Evolutionary conservation across 192 early-diverging fungal species (phyloP).

Genomic region (Powellomyces hirtus): DNA sequence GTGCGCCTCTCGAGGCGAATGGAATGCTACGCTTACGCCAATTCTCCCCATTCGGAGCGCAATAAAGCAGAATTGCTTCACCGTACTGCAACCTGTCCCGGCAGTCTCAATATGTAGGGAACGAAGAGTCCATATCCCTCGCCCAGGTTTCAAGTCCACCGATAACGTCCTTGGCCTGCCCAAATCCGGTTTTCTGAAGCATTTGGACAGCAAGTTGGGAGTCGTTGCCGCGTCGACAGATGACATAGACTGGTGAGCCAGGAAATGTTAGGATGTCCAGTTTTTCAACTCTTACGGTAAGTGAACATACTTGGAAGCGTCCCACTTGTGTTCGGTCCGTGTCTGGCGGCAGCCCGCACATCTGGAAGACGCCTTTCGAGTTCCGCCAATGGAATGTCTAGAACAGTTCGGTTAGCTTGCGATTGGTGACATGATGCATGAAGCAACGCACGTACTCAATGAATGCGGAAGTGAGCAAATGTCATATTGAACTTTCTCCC

Average conservation of each 20-base stretch:
- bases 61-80: no score
- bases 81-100: no score
- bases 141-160: constrained; percentile 83
- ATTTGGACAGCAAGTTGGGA: constrained; percentile 81
- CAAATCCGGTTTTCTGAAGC: constrained; percentile 61
- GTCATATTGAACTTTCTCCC: constrained; percentile 78
- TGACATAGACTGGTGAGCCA: constrained; percentile 72
- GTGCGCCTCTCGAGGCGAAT: no score
- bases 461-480: constrained; percentile 76
- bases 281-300: no score
- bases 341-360: constrained; percentile 20
- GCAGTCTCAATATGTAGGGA: constrained; percentile 72
- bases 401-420: background rate
- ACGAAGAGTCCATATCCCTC: constrained; percentile 66
- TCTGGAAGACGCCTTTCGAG: constrained; percentile 44
- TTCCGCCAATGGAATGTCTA: constrained; percentile 59
- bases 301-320: background rate
- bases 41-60: no score
- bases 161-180: constrained; percentile 70
- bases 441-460: constrained; percentile 43
- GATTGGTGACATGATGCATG: background rate
- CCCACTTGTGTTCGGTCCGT: background rate
- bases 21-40: no score
- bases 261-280: no score
- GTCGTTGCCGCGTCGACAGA: constrained; percentile 90